Conservation (phyloP, 2,329 filamentous ascomycete species). For the Alternaria gaisen region DNA sequence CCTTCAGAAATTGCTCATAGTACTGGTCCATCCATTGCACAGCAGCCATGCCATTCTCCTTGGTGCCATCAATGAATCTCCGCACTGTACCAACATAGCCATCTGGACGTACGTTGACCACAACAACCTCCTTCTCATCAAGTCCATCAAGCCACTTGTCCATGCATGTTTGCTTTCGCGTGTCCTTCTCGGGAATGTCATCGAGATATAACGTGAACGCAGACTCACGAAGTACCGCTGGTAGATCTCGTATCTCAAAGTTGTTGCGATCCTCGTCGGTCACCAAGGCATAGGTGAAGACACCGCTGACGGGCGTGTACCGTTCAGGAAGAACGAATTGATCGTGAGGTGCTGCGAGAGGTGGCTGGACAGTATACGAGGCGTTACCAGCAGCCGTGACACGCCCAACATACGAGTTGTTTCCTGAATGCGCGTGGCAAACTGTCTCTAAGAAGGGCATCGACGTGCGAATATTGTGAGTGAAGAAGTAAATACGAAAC, state of each 20-base stretch:
- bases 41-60: conserved; percentile 46
- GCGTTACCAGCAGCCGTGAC: conserved; percentile 66
- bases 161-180: conserved; percentile 63
- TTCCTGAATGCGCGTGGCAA: conserved; percentile 63
- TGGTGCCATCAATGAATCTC: conserved; percentile 46
- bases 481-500: conserved; percentile 78
- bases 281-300: conserved; percentile 72
- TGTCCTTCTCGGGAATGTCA: conserved; percentile 65
- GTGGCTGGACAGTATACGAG: conserved; percentile 69
- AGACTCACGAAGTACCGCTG: conserved; percentile 68
- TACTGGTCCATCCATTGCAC: conserved; percentile 61
- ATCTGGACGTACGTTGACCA: conserved; percentile 75
- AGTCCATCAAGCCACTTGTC: conserved; percentile 75
- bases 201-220: conserved; percentile 79
- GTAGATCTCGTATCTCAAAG: conserved; percentile 73
- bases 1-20: conserved; percentile 58
- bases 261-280: conserved; percentile 70
- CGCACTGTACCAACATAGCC: conserved; percentile 75
- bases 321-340: conserved; percentile 72
- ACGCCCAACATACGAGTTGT: conserved; percentile 66
- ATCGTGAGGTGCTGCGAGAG: conserved; percentile 67
- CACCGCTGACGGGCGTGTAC: conserved; percentile 72
- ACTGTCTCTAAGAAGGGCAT: conserved; percentile 68
- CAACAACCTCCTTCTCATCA: conserved; percentile 64
- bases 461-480: conserved; percentile 66